phyloP scores from a whole-genome alignment of 257 asterid species.

The Echites panduratus region DNA sequence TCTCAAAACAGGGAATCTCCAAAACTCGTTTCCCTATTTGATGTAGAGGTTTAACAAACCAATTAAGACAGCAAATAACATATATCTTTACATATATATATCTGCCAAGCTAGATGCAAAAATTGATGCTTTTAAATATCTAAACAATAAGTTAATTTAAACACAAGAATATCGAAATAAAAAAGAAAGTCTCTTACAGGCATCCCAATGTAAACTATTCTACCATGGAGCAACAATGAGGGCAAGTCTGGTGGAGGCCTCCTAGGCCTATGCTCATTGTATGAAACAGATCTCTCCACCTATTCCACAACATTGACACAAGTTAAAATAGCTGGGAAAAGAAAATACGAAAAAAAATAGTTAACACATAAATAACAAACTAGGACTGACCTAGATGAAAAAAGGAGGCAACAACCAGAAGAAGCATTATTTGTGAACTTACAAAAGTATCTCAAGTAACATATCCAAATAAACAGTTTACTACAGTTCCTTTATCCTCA shows the following conservation, averaged over 20 bases:
- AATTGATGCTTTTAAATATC: neutral
- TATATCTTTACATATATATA: too few species aligned
- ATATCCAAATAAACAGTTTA: neutral
- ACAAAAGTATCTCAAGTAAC: neutral
- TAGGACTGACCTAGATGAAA: too few species aligned
- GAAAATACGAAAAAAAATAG: neutral
- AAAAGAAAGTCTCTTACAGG: conserved; percentile 41
- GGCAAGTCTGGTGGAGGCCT: conserved; percentile 94
- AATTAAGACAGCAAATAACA: neutral
- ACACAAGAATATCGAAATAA: neutral
- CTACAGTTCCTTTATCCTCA: neutral
- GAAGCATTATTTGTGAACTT: too few species aligned
- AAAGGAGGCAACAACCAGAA: too few species aligned
- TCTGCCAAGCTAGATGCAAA: neutral
- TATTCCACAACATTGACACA: conserved; percentile 32
- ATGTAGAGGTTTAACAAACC: neutral
- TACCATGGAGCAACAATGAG: conserved; percentile 65
- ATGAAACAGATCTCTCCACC: conserved; percentile 79
- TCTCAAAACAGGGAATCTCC: neutral
- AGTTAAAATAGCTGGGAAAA: neutral
- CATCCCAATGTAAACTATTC: conserved; percentile 91
- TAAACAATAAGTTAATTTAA: neutral
- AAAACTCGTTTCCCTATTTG: neutral
- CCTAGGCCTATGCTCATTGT: conserved; percentile 61
- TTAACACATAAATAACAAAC: too few species aligned